Percentiles rank a stretch among this genome's conserved stretches.
These are phyloP conservation scores for Aspergillus sclerotiicarbonarius DNA, from an alignment of 495 filamentous ascomycete species.

Conservation along the genomic window DNA sequence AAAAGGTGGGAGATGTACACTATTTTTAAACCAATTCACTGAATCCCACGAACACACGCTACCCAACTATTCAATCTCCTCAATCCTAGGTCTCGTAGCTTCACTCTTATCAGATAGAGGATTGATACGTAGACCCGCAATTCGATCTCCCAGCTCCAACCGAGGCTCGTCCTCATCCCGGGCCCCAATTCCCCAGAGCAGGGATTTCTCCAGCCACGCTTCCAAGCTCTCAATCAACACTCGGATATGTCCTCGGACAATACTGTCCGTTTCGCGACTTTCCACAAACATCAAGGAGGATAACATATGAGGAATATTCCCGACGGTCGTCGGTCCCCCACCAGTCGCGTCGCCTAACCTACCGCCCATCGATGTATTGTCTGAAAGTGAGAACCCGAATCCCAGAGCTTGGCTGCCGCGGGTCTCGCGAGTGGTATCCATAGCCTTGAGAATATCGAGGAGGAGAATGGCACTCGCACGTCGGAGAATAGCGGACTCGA, in stretches of 20 bases:
- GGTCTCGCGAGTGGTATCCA: conserved; percentile 56
- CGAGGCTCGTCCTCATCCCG: conserved; percentile 23
- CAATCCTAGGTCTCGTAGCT: conserved; percentile 38
- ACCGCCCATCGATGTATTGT: conserved; percentile 15
- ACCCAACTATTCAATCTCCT: conserved; percentile 50
- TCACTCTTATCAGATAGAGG: conserved; percentile 33
- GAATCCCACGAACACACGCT: not conserved
- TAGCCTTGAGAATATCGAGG: conserved; percentile 61
- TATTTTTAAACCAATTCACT: too few species aligned
- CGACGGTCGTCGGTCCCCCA: conserved; percentile 30
- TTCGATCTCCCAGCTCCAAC: conserved; percentile 34
- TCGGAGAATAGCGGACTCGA: conserved; percentile 68
- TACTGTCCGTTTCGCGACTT: conserved; percentile 65
- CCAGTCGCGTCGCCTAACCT: not conserved
- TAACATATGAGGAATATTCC: conserved; percentile 60
- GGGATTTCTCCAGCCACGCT: conserved; percentile 61
- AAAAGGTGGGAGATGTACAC: not conserved
- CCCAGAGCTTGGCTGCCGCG: conserved; percentile 47
- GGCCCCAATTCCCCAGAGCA: conserved; percentile 44
- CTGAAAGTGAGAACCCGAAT: conserved; percentile 58
- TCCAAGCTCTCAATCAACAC: conserved; percentile 71
- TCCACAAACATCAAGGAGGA: conserved; percentile 64
- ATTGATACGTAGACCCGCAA: conserved; percentile 40
- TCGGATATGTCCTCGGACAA: conserved; percentile 70
- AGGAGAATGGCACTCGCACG: conserved; percentile 70